Percentiles rank a stretch among this genome's conserved stretches.
Evolutionary conservation across 495 filamentous ascomycete genomes (phyloP).

Genomic region (Sphaerosporella brunnea): DNA sequence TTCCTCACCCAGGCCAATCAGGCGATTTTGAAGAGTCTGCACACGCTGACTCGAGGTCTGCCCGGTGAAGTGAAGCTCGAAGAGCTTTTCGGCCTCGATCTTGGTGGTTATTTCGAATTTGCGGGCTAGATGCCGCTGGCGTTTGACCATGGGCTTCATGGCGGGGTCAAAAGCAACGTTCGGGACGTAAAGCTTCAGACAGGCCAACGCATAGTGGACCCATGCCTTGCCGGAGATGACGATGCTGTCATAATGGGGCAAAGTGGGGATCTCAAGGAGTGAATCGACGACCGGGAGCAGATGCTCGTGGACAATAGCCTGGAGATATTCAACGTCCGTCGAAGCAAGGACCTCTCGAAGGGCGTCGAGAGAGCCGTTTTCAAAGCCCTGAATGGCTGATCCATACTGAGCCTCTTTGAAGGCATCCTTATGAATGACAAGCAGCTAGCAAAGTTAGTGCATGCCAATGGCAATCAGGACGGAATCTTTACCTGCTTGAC

Average conservation of each 20-base stretch:
- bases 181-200: slow-evolving; percentile 65
- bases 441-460: not conserved
- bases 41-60: slow-evolving; percentile 44
- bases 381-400: not conserved
- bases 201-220: slow-evolving; percentile 45
- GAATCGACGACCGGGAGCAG: slow-evolving; percentile 28
- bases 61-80: slow-evolving; percentile 51
- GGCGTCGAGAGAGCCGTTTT: not conserved
- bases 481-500: slow-evolving; percentile 10
- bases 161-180: slow-evolving; percentile 77
- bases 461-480: not conserved
- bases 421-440: slow-evolving; percentile 10
- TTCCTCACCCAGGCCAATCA: slow-evolving; percentile 43
- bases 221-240: slow-evolving; percentile 32
- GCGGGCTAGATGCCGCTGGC: slow-evolving; percentile 43
- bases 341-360: not conserved
- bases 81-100: slow-evolving; percentile 42
- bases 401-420: not conserved
- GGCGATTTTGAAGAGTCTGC: slow-evolving; percentile 40
- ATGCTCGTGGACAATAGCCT: slow-evolving; percentile 23
- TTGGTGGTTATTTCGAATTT: slow-evolving; percentile 37
- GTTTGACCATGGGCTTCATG: slow-evolving; percentile 52
- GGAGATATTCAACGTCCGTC: not conserved
- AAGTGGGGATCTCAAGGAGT: slow-evolving; percentile 2
- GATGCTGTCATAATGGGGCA: not conserved